Conservation (phyloP, 257 asterid species). For the Ehretia macrophylla region DNA sequence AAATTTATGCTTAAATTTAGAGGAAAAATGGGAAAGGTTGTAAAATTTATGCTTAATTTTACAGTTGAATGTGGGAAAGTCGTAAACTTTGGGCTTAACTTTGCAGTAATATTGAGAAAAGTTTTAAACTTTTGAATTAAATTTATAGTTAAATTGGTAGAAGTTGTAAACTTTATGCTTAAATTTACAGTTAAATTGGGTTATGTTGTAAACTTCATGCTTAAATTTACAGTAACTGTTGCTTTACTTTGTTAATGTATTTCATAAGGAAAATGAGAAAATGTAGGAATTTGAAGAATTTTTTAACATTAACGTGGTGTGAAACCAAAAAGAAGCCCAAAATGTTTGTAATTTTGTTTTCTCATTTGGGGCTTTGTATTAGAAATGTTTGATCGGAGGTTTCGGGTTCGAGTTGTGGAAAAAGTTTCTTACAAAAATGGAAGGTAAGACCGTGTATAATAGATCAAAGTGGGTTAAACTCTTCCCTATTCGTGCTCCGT, state of each 20-base stretch:
- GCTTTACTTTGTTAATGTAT: neutral
- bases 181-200: neutral
- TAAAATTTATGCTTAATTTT: neutral
- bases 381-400: neutral
- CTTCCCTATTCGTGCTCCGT: too few species aligned
- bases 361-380: neutral
- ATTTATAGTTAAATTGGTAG: neutral
- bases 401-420: neutral
- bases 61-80: neutral
- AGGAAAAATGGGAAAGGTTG: too few species aligned
- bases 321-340: neutral
- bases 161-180: slow-evolving; percentile 2
- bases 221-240: neutral
- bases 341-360: neutral
- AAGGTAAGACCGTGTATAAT: neutral
- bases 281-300: neutral
- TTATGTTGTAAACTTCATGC: slow-evolving; percentile 7
- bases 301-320: neutral
- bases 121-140: slow-evolving; percentile 1
- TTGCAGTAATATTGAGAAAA: neutral
- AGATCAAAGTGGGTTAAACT: neutral
- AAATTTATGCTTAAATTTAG: neutral
- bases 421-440: neutral
- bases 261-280: neutral
- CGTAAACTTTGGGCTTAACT: neutral